Conservation (phyloP, 371 early-diverging fungal genomes). For the Basidiobolus meristosporus region DNA sequence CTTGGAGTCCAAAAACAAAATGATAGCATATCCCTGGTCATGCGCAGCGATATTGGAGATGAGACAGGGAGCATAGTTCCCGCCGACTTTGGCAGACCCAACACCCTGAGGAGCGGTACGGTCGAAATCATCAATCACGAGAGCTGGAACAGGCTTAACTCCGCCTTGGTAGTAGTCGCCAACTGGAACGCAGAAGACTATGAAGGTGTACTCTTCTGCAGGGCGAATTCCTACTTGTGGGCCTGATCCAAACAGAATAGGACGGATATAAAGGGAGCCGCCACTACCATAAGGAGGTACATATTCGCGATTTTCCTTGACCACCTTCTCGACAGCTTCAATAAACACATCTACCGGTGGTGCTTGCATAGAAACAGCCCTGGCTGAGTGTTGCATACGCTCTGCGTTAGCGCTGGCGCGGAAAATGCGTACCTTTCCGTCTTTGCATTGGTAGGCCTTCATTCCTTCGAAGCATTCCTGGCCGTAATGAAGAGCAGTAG, state of each 20-base stretch:
- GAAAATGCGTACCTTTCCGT: conserved; percentile 54
- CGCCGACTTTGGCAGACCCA: conserved; percentile 52
- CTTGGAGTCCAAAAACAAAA: conserved; percentile 51
- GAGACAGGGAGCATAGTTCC: conserved; percentile 54
- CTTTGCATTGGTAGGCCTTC: conserved; percentile 56
- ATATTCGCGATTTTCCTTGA: conserved; percentile 42
- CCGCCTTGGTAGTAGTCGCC: conserved; percentile 47
- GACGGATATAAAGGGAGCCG: conserved; percentile 45
- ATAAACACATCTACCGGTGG: conserved; percentile 42
- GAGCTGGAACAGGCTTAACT: conserved; percentile 40
- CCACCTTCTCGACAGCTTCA: conserved; percentile 28
- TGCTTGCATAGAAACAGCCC: conserved; percentile 31
- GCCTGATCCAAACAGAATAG: conserved; percentile 52
- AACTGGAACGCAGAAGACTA: conserved; percentile 53
- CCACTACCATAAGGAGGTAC: conserved; percentile 47
- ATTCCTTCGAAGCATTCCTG: conserved; percentile 69
- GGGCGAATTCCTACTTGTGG: conserved; percentile 44
- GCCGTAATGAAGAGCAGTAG: conserved; percentile 50
- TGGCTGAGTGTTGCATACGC: conserved; percentile 35
- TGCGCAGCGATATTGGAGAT: conserved; percentile 35
- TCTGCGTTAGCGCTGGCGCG: conserved; percentile 49
- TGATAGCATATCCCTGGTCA: conserved; percentile 40
- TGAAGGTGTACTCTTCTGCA: conserved; percentile 44
- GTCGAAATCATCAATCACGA: conserved; percentile 48
- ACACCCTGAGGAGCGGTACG: conserved; percentile 39